These are phyloP conservation scores for Suhomyces wounanorum DNA, from an alignment of 1,139 yeast species.

Conservation along the genomic window DNA sequence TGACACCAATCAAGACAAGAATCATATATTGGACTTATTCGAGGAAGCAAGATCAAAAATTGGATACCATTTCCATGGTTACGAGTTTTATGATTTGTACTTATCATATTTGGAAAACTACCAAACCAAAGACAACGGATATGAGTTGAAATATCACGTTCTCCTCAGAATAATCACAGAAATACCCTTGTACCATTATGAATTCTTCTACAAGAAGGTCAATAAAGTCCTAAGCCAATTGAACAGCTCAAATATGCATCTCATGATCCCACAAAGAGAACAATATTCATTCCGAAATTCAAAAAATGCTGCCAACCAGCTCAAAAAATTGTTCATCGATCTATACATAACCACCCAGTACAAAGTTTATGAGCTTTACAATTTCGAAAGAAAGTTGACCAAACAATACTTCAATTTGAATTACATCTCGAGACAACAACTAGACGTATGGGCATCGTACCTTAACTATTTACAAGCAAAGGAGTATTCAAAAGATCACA, in stretches of 20 bases:
- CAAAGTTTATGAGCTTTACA: conserved; percentile 60
- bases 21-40: conserved; percentile 47
- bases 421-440: conserved; percentile 44
- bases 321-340: conserved; percentile 52
- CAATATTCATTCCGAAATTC: conserved; percentile 19
- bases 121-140: conserved; percentile 33
- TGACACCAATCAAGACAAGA: conserved; percentile 37
- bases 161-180: conserved; percentile 64
- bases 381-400: conserved; percentile 57
- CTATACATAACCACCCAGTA: conserved; percentile 63
- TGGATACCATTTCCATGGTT: conserved; percentile 74
- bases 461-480: conserved; percentile 54
- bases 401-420: conserved; percentile 54
- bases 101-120: conserved; percentile 53
- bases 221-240: conserved; percentile 42
- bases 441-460: conserved; percentile 62
- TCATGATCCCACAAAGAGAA: conserved; percentile 23
- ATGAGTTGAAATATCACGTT: conserved; percentile 38
- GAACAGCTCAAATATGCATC: conserved; percentile 24
- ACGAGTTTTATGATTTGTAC: conserved; percentile 75
- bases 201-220: conserved; percentile 52
- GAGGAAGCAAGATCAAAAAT: conserved; percentile 62
- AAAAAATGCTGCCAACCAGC: conserved; percentile 27
- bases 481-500: conserved; percentile 28
- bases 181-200: conserved; percentile 77